phyloP scores from a whole-genome alignment of 345 rosid genomes.

The Corchorus capsularis region DNA sequence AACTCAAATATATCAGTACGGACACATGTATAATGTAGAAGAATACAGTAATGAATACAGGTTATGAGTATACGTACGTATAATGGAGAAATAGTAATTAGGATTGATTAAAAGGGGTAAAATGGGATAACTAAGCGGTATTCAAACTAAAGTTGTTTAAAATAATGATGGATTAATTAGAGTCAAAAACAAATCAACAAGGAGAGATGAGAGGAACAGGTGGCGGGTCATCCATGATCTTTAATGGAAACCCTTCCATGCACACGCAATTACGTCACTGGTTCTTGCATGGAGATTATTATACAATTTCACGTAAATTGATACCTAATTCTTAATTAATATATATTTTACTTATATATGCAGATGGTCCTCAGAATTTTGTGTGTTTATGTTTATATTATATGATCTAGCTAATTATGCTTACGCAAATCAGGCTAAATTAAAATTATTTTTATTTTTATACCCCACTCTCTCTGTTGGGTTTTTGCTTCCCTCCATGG shows the following conservation, averaged over 20 bases:
- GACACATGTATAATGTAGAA: too few species aligned
- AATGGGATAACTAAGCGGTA: background rate
- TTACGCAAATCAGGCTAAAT: background rate
- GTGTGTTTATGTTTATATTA: constrained; percentile 3
- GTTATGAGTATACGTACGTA: too few species aligned
- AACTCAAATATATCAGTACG: background rate
- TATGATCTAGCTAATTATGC: constrained; percentile 11
- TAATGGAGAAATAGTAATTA: background rate
- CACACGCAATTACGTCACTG: constrained; percentile 61
- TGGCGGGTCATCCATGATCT: constrained; percentile 37
- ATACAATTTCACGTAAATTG: constrained; percentile 5
- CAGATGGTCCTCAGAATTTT: constrained; percentile 14
- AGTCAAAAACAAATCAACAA: constrained; percentile 8
- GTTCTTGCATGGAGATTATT: constrained; percentile 31
- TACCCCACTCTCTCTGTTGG: constrained; percentile 8
- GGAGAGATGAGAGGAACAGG: constrained; percentile 25
- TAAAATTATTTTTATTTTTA: background rate
- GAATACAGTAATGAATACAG: too few species aligned
- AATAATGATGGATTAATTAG: background rate
- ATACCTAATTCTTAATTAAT: background rate
- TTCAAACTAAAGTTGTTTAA: constrained; percentile 3
- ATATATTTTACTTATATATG: too few species aligned
- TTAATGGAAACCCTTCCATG: constrained; percentile 37
- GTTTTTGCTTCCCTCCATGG: constrained; percentile 18
- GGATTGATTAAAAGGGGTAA: background rate